These are phyloP conservation scores for Sherardia arvensis DNA, from an alignment of 257 asterid genomes.

Conservation along the genomic window DNA sequence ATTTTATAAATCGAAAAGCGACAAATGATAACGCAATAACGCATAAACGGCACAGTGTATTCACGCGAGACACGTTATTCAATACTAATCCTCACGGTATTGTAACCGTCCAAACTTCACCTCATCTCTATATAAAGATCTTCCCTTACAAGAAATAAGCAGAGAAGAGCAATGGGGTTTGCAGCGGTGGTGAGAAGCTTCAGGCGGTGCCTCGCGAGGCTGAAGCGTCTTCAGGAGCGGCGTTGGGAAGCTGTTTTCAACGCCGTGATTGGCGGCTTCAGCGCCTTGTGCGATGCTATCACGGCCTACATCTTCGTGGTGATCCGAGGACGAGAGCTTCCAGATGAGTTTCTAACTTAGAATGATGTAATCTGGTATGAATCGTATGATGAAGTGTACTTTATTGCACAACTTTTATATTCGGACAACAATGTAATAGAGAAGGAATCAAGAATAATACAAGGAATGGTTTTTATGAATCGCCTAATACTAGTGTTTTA, in stretches of 20 bases:
- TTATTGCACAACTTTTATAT: neutral
- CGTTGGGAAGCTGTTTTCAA: constrained; percentile 15
- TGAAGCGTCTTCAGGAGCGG: constrained; percentile 15
- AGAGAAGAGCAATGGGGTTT: constrained; percentile 4
- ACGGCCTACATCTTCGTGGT: neutral
- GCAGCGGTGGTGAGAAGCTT: neutral
- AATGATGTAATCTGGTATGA: neutral
- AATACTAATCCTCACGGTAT: neutral
- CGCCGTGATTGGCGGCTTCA: neutral
- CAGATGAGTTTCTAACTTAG: neutral
- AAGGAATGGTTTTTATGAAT: neutral
- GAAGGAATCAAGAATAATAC: neutral
- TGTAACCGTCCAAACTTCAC: neutral
- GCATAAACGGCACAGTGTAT: neutral
- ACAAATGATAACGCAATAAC: too few relatives aligned
- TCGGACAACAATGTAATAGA: neutral
- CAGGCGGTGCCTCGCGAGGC: constrained; percentile 10
- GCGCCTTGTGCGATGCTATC: constrained; percentile 4
- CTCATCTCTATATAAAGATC: neutral
- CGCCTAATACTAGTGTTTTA: neutral
- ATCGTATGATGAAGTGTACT: neutral
- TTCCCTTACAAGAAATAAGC: neutral
- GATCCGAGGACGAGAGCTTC: neutral
- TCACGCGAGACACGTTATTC: neutral
- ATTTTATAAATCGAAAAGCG: too few relatives aligned